Evolutionary conservation across 2,329 filamentous ascomycete species (phyloP), one percentile per base, ranked within the genome.

Genomic region (Fusarium poae): DNA sequence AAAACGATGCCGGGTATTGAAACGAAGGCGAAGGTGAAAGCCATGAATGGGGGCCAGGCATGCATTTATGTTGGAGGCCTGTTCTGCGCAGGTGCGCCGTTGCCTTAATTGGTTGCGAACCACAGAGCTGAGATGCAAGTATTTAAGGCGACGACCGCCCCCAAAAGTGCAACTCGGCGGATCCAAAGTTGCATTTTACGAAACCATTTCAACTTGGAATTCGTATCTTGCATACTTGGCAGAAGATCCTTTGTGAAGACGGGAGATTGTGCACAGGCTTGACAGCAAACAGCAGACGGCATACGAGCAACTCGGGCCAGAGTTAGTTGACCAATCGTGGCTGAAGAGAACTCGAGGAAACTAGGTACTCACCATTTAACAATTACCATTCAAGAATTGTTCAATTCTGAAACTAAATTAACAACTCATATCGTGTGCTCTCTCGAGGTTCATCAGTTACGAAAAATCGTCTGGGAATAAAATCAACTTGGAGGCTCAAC

Each of bases 61-160:
- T n/a, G 18, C 51, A 30, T 65, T 65, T 58, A 59, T 21, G 30
- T 20, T 25, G 60, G 53, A 49, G 46, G 61, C 60, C 60, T 63
- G 20, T 42, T 53, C 9, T 40, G 53, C 60, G 53, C 53, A 48
- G 20, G 21, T 16, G 62, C 61, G 62, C 61, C 62, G 46, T 39
- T 65, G 27, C 9, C 30, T 52, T 35, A 35, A 32, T 49, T 65
- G 61, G 52, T 46, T 65, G 62, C 62, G 62, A 65, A 65, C 61
- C 42, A 54, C 39, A 23, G 18, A 65, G 54, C 61, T 51, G 46
- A 60, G 29, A 39, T 52, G 16, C n/a, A 8, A 20, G 16, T 53
- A 58, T 44, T 20, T 20, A 49, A 65, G 62, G 62, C 62, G 29
- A 65, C 46, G 12, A 23, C 50, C 25, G 40, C 57, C 45, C 57